A percentile compares a stretch with the other conserved stretches of the same genome.
phyloP scores from a whole-genome alignment of 2,329 filamentous ascomycete genomes.

The Pseudopyricularia cyperi region DNA sequence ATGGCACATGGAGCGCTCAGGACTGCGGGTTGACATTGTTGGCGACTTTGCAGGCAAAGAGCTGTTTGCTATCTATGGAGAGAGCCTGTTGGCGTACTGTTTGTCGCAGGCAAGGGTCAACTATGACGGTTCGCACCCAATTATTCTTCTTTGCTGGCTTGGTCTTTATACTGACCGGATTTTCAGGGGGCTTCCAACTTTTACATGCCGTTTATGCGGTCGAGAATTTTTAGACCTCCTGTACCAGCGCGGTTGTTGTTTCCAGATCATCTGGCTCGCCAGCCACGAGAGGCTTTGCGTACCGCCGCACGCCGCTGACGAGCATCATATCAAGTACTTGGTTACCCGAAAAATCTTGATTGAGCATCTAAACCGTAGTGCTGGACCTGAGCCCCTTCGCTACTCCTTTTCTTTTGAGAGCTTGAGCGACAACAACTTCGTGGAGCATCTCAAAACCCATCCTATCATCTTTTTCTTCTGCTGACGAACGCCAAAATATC shows the following conservation, averaged over 20 bases:
- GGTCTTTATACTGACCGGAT: no score
- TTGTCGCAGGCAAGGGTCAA: slow-evolving; percentile 49
- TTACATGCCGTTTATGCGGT: slow-evolving; percentile 58
- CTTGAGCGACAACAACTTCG: neutral
- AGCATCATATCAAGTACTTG: slow-evolving; percentile 34
- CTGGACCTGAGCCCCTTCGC: neutral
- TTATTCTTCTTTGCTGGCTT: no score
- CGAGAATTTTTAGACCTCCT: slow-evolving; percentile 53
- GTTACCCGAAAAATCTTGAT: slow-evolving; percentile 52
- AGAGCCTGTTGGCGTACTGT: slow-evolving; percentile 54
- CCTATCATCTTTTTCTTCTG: slow-evolving; percentile 33
- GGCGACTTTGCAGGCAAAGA: slow-evolving; percentile 66
- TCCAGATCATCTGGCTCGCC: slow-evolving; percentile 58
- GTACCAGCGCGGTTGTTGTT: slow-evolving; percentile 51
- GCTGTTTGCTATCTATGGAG: slow-evolving; percentile 59
- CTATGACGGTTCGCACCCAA: slow-evolving; percentile 31
- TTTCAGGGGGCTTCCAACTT: slow-evolving; percentile 50
- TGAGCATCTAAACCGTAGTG: slow-evolving; percentile 37
- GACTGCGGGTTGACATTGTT: slow-evolving; percentile 45
- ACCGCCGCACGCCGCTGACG: slow-evolving; percentile 22
- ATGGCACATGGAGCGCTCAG: neutral
- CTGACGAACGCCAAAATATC: slow-evolving; percentile 33
- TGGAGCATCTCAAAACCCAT: no score
- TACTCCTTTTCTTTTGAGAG: slow-evolving; percentile 25
- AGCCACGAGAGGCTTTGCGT: slow-evolving; percentile 40